A percentile compares a stretch with the other conserved stretches of the same genome.
phyloP scores from a whole-genome alignment of 75 land plant species.

The Pinus taeda region DNA sequence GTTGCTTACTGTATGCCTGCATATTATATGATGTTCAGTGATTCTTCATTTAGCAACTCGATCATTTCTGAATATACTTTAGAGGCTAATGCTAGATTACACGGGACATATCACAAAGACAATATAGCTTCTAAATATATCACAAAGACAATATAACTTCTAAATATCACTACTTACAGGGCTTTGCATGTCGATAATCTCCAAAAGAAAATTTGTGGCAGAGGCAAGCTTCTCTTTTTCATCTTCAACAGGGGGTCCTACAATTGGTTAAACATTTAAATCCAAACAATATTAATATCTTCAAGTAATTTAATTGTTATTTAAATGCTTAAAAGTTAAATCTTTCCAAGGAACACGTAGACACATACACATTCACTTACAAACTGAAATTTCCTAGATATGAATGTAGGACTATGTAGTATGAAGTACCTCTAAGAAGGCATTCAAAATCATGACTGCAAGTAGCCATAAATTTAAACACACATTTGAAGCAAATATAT shows the following conservation, averaged over 20 bases:
- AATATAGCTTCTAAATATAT: neutral
- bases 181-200: slow-evolving; percentile 7
- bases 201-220: slow-evolving; percentile 4
- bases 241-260: neutral
- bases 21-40: neutral
- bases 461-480: neutral
- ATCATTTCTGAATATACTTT: neutral
- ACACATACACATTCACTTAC: neutral
- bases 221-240: slow-evolving; percentile 6
- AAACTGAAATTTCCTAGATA: neutral
- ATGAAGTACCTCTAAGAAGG: neutral
- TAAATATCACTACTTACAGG: slow-evolving; percentile 4
- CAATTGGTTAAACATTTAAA: neutral
- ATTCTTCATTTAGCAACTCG: neutral
- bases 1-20: slow-evolving; percentile 6
- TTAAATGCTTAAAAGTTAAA: too few species aligned
- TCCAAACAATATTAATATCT: neutral
- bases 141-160: neutral
- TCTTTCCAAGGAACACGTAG: neutral
- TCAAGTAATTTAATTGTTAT: neutral
- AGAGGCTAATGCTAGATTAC: neutral
- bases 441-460: neutral
- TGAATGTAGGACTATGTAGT: too few species aligned
- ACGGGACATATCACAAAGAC: neutral
- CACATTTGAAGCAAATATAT: neutral